Evolutionary conservation across 805 yeast genomes (phyloP), one percentile per base, ranked within the genome.

Genomic region (Cyberlindnera samutprakarnensis): DNA sequence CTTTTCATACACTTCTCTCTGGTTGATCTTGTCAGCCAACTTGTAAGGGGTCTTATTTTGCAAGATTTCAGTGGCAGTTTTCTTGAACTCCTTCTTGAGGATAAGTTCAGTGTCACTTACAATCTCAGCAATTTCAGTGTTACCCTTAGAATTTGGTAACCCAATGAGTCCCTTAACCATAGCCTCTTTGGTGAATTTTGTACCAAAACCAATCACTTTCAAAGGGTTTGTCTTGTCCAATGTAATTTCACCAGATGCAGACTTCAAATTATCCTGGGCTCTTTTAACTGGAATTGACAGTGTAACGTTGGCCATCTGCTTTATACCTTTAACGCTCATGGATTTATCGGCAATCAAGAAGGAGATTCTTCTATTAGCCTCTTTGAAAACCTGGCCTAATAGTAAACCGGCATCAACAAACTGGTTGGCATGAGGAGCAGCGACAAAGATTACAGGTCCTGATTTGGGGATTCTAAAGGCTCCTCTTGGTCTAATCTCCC

Each of bases 381-480:
- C 75, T 31, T 64, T 62, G 45, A 77, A 72, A 17, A 84, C 90
- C 51, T 82, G 90, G 28, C 82, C 78, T 82, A 85, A 78, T 28
- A 92, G 64, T 31, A 92, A 70, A 30, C 88, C 73, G 2, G 92
- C 90, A 43, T 76, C 84, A 22, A 82, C 75, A 41, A 82, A 83
- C 48, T 85, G 95, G 51, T 85, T 85, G n/a, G 95, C 94, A 61
- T 90, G 98, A 2, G 97, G 97, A 2, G 96, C 98, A 9, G 92
- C 94, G 22, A 92, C 97, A 41, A 92, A 79, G 33, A 90, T 80
- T 7, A 87, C 78, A 0, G 97, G 90, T 1, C 96, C 96, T 8
- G 68, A 56, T 19, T 69, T 64, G 11, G 82, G 81, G 31, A 75
- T 68, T 28, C 71, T 70, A 59, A 75, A 85, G 1, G 95, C 86